phyloP scores from a whole-genome alignment of 768 basidiomycete species.

The Phylloporus sp. region DNA sequence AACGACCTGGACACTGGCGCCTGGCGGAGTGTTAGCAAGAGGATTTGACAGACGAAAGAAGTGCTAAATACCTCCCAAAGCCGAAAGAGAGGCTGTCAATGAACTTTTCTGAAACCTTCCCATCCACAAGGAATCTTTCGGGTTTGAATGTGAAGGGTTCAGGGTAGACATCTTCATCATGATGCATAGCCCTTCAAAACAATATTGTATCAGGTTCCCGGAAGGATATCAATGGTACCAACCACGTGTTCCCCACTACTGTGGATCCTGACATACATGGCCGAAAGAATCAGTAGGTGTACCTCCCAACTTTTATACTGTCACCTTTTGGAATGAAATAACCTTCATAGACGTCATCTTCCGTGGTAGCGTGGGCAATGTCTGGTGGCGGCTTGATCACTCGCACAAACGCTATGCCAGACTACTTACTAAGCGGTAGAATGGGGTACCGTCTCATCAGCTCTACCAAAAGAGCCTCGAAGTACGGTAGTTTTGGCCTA shows the following conservation, averaged over 20 bases:
- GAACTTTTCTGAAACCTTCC: not conserved
- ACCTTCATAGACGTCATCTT: not conserved
- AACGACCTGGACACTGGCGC: not conserved
- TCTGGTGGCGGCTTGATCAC: slow-evolving; percentile 3
- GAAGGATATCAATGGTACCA: not conserved
- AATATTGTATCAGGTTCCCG: not conserved
- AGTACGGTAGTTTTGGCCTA: slow-evolving; percentile 22
- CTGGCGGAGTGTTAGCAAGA: not conserved
- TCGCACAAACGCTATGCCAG: not conserved
- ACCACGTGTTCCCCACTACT: not conserved
- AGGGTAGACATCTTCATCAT: not conserved
- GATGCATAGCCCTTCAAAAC: not conserved
- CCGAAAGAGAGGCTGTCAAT: not conserved
- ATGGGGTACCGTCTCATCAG: slow-evolving; percentile 26
- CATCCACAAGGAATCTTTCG: not conserved
- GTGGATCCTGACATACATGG: not conserved
- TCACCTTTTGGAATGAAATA: not conserved
- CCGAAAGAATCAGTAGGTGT: not conserved
- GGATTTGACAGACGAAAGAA: not conserved
- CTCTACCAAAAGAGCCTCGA: slow-evolving; percentile 30
- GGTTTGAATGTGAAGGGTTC: not conserved
- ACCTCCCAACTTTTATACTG: not conserved
- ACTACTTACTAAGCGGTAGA: slow-evolving; percentile 21
- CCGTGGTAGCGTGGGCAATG: not conserved
- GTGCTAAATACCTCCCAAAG: not conserved